Evolutionary conservation across 1,284 basidiomycete genomes (phyloP), one percentile per base, ranked within the genome.

Genomic region (Retiboletus fuscus): DNA sequence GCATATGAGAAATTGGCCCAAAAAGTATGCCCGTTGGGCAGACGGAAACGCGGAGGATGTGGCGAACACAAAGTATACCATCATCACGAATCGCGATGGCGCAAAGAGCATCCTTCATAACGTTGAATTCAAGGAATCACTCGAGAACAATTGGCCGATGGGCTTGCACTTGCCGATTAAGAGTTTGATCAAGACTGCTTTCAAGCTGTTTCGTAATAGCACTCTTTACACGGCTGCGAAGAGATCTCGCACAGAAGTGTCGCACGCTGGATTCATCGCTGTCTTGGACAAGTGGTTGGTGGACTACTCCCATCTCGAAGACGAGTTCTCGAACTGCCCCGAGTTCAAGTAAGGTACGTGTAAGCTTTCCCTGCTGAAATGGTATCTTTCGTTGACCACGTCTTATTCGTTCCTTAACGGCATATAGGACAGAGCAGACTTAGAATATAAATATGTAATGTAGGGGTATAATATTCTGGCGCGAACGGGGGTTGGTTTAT

Each of bases 121-220:
- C 1, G 4, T 24, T 13, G 64, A 58, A 16, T 44, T 72, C 16
- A 0, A 3, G 26, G 4, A 34, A 6, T 67, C 64, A 20, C 41
- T 73, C 5, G 4, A 34, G 2, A 49, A 67, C 1, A 57, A 73
- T 7, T 73, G 72, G 67, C 64, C 72, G 22, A 5, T 51, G 39
- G 55, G 49, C 0, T 22, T 70, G n/a, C 65, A 65, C 3, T 2
- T 5, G 1, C 41, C 30, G 3, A 30, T 57, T 11, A 3, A 3
- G 1, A 10, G 44, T 39, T n/a, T 57, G 24, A 12, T 71, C 28
- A 7, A 26, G 12, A 15, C n/a, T 53, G 8, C 20, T 22, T 53
- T 53, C 49, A 53, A 10, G 8, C 7, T 24, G 26, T 64, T 64
- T n/a, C 39, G 22, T 3, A 28, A 22, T 5, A 53, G 39, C n/a